Evolutionary conservation across 176 grass and related monocot genomes (phyloP).

Genomic region (Cenchrus purpureus): DNA sequence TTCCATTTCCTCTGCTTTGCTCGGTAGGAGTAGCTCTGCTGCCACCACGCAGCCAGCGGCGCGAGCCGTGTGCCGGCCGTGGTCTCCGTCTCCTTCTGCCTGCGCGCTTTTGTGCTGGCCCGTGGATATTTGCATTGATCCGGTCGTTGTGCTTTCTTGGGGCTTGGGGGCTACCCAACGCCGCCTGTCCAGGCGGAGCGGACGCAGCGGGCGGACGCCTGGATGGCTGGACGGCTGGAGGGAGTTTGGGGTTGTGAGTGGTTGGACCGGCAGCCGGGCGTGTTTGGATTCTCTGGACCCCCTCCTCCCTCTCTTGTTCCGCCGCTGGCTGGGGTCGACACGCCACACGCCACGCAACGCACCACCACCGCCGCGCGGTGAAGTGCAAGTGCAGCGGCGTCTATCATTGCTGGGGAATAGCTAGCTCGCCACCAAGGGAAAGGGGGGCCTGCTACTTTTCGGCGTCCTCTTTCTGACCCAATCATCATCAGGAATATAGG

Average conservation of each 20-base stretch:
- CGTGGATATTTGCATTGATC: background rate
- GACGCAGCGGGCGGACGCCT: background rate
- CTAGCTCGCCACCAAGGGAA: conserved; percentile 10
- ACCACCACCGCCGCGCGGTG: background rate
- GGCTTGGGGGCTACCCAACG: conserved; percentile 36
- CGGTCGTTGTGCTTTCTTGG: conserved; percentile 33
- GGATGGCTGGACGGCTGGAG: too few relatives aligned
- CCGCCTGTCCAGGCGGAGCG: background rate
- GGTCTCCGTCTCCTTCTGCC: background rate
- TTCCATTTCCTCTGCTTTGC: background rate
- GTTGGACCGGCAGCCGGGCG: background rate
- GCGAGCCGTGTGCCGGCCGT: background rate
- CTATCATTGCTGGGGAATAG: conserved; percentile 7
- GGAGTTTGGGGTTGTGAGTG: too few relatives aligned
- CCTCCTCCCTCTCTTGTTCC: background rate
- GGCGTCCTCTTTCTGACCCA: conserved; percentile 2
- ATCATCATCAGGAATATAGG: background rate
- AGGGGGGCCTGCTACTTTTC: background rate
- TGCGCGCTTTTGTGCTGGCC: background rate
- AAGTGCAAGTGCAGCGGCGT: background rate
- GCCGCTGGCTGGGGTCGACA: background rate
- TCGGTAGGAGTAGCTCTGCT: background rate
- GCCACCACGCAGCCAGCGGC: background rate
- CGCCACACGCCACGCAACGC: background rate
- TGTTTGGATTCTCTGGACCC: conserved; percentile 40